Evolutionary conservation across 164 flowering plant genomes (phyloP).

Genomic region (Tetrastigma voinierianum): DNA sequence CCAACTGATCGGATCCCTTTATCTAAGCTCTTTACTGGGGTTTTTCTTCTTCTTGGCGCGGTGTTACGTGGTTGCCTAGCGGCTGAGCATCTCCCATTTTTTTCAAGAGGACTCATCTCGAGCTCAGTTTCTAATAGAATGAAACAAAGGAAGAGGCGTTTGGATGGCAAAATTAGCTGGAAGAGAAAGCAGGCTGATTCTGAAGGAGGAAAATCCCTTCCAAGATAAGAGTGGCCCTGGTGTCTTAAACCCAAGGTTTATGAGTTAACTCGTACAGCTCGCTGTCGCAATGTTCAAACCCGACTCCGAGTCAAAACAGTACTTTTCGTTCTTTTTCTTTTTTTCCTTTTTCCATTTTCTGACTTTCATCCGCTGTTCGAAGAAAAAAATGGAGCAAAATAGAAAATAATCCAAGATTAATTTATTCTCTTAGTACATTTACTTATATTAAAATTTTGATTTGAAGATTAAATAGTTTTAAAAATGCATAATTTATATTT

Average conservation of each 20-base stretch:
- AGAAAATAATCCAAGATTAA: no score
- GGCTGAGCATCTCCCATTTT: constrained; percentile 45
- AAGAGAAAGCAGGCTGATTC: constrained; percentile 22
- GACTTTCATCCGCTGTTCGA: no score
- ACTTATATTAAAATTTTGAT: no score
- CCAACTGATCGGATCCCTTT: constrained; percentile 77
- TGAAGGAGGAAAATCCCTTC: background rate
- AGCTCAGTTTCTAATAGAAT: constrained; percentile 7
- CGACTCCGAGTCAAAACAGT: no score
- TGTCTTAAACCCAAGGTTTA: constrained; percentile 4
- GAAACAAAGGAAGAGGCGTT: constrained; percentile 8
- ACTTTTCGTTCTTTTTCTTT: no score
- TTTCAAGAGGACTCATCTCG: constrained; percentile 13
- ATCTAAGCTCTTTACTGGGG: constrained; percentile 22
- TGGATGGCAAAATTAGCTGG: constrained; percentile 14
- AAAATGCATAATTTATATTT: no score
- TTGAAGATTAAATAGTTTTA: no score
- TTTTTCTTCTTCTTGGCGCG: constrained; percentile 21
- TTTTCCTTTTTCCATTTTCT: no score
- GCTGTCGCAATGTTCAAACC: no score
- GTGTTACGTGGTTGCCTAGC: constrained; percentile 30
- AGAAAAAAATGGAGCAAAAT: no score
- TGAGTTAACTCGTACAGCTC: no score
- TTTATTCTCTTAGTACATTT: no score
- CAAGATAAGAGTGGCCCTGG: background rate